These are phyloP conservation scores for Leccinum pachyderme DNA, from an alignment of 1,284 basidiomycete species.

Conservation along the genomic window DNA sequence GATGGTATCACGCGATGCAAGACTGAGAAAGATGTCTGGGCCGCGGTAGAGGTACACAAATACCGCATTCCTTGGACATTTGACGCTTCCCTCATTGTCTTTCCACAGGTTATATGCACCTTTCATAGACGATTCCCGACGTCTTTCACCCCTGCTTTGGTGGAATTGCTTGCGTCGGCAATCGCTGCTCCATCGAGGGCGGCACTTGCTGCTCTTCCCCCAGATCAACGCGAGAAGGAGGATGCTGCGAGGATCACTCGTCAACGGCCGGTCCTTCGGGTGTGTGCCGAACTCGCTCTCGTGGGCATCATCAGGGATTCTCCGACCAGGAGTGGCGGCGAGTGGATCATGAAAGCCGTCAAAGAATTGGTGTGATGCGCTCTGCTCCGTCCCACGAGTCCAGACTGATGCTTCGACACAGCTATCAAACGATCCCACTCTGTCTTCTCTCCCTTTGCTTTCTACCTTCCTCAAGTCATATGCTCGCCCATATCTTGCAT, in stretches of 20 bases:
- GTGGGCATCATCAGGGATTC: slow-evolving; percentile 78
- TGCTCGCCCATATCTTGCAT: slow-evolving; percentile 76
- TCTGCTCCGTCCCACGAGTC: not conserved
- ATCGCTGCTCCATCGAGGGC: slow-evolving; percentile 65
- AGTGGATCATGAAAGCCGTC: slow-evolving; percentile 81
- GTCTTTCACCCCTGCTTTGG: slow-evolving; percentile 73
- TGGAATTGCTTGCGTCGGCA: slow-evolving; percentile 62
- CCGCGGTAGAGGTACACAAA: slow-evolving; percentile 80
- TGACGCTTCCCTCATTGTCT: slow-evolving; percentile 6
- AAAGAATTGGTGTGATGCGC: slow-evolving; percentile 71
- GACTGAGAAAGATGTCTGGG: slow-evolving; percentile 87
- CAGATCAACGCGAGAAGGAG: slow-evolving; percentile 92
- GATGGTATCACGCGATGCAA: slow-evolving; percentile 88
- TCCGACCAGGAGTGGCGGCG: slow-evolving; percentile 68
- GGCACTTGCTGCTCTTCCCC: slow-evolving; percentile 55
- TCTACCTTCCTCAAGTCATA: slow-evolving; percentile 85
- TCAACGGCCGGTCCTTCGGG: slow-evolving; percentile 83
- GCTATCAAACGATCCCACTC: slow-evolving; percentile 84
- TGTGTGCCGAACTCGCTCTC: slow-evolving; percentile 87
- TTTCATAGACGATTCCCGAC: slow-evolving; percentile 87
- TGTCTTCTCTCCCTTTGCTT: slow-evolving; percentile 83
- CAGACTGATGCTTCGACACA: slow-evolving; percentile 32
- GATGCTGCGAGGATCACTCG: slow-evolving; percentile 77
- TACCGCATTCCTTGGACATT: not conserved
- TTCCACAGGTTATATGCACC: slow-evolving; percentile 75